These are phyloP conservation scores for Fulvia fulva DNA, from an alignment of 2,329 filamentous ascomycete species.

Conservation along the genomic window DNA sequence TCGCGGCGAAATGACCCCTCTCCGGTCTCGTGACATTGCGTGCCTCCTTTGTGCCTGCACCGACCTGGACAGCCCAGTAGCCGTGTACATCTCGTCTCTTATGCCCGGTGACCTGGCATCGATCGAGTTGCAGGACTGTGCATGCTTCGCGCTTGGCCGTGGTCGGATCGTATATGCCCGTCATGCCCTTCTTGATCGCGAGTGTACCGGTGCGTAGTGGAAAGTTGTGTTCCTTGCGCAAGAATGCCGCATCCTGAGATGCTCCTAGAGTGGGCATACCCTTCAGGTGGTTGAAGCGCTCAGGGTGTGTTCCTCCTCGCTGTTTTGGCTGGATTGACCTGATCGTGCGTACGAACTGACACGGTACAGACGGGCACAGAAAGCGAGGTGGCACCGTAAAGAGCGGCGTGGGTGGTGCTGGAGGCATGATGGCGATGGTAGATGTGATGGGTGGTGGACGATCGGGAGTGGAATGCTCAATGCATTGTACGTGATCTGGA, in stretches of 20 bases:
- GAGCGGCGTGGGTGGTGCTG: slow-evolving; percentile 20
- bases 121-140: slow-evolving; percentile 90
- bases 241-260: slow-evolving; percentile 56
- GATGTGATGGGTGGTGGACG: not conserved
- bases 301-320: slow-evolving; percentile 43
- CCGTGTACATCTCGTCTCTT: slow-evolving; percentile 79
- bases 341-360: slow-evolving; percentile 44
- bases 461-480: not conserved
- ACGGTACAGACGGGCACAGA: slow-evolving; percentile 31
- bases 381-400: slow-evolving; percentile 31
- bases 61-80: slow-evolving; percentile 92
- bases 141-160: slow-evolving; percentile 75
- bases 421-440: slow-evolving; percentile 25
- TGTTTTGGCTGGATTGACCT: slow-evolving; percentile 45
- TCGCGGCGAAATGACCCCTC: slow-evolving; percentile 81
- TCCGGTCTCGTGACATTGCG: slow-evolving; percentile 75
- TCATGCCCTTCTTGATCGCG: slow-evolving; percentile 93
- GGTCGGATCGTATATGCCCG: slow-evolving; percentile 73
- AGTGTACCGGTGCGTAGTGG: slow-evolving; percentile 75
- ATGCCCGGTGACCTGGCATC: slow-evolving; percentile 81
- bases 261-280: slow-evolving; percentile 51
- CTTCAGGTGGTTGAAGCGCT: slow-evolving; percentile 54
- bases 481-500: not conserved
- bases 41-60: slow-evolving; percentile 68
- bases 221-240: slow-evolving; percentile 54